Evolutionary conservation across 1,284 basidiomycete genomes (phyloP), one percentile per base, ranked within the genome.

Genomic region (Trichosporon sp.): DNA sequence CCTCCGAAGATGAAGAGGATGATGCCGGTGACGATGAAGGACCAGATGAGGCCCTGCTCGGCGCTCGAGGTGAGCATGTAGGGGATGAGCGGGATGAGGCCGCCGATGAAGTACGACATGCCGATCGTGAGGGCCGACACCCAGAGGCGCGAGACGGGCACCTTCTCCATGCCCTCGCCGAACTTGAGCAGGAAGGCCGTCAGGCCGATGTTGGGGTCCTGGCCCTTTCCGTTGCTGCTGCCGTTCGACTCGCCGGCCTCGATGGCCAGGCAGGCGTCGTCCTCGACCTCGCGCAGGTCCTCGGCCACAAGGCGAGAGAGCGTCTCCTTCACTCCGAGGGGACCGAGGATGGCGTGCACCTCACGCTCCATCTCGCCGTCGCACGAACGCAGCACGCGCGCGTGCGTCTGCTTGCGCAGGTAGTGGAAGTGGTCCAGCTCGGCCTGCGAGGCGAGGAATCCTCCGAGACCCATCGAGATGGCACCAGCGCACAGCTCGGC

Each of bases 311-410:
- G 85, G 14, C 87, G 84, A 64, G 90, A 92, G 6, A 92, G 86
- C 52, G 84, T 84, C 73, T 92, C 88, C 69, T 94, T 89, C 33
- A 99, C 86, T 56, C 95, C 95, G 57, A 96, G 85, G 0, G 91
- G 89, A 2, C 89, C 90, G 11, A 98, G 87, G 4, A 99, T 87
- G 46, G 87, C 89, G 67, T 89, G 85, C 0, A 98, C 93, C 78
- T 98, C 95, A 58, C 95, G 87, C 81, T 97, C 92, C 86, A 98
- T 91, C 82, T 98, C 95, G 62, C 92, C 92, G 21, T 87, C 86
- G 77, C 95, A 98, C 59, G 89, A 92, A 16, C 92, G 87, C 5
- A 86, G 79, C 14, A 98, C 93, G 44, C 95, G 88, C n/a, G 88
- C 85, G 61, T 87, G 83, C 4, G 90, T 93, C 69, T 87, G 85